Evolutionary conservation across 257 asterid genomes (phyloP).

Genomic region (Avicennia marina): DNA sequence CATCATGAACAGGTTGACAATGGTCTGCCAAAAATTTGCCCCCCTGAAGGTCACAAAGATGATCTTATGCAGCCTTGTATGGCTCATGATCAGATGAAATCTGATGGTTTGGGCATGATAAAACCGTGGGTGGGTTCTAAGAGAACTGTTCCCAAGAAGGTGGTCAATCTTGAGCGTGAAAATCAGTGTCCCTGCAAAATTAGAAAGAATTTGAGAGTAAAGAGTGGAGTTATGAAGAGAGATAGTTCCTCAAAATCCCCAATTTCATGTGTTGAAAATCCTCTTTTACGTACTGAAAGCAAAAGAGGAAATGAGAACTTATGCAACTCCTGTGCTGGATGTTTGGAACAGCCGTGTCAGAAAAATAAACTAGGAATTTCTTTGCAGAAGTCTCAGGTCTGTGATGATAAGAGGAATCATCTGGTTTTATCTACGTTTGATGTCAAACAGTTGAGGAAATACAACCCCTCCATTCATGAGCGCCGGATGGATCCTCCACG

Average conservation of each 20-base stretch:
- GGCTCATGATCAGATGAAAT: slow-evolving; percentile 29
- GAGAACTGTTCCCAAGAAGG: slow-evolving; percentile 50
- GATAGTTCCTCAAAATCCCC: slow-evolving; percentile 4
- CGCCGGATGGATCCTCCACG: neutral
- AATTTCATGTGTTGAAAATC: neutral
- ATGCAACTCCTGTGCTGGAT: slow-evolving; percentile 27
- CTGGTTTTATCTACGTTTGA: slow-evolving; percentile 26
- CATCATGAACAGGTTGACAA: slow-evolving; percentile 34
- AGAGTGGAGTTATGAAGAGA: slow-evolving; percentile 26
- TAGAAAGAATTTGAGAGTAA: slow-evolving; percentile 22
- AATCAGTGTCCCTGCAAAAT: slow-evolving; percentile 28
- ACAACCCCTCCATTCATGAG: slow-evolving; percentile 17
- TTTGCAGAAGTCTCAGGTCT: slow-evolving; percentile 30
- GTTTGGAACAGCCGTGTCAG: slow-evolving; percentile 25
- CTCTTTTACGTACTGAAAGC: neutral
- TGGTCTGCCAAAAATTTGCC: slow-evolving; percentile 25
- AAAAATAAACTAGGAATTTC: slow-evolving; percentile 34
- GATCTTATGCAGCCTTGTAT: slow-evolving; percentile 22
- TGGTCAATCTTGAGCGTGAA: slow-evolving; percentile 32
- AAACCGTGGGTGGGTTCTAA: slow-evolving; percentile 72
- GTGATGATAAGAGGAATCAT: slow-evolving; percentile 24
- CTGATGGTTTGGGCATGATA: slow-evolving; percentile 45
- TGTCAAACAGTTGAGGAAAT: slow-evolving; percentile 23
- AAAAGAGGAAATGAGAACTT: slow-evolving; percentile 34
- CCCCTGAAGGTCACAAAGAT: slow-evolving; percentile 30